Percentiles rank a stretch among this genome's conserved stretches.
phyloP scores from a whole-genome alignment of 1,284 basidiomycete species.

The Cryptococcus neoformans region DNA sequence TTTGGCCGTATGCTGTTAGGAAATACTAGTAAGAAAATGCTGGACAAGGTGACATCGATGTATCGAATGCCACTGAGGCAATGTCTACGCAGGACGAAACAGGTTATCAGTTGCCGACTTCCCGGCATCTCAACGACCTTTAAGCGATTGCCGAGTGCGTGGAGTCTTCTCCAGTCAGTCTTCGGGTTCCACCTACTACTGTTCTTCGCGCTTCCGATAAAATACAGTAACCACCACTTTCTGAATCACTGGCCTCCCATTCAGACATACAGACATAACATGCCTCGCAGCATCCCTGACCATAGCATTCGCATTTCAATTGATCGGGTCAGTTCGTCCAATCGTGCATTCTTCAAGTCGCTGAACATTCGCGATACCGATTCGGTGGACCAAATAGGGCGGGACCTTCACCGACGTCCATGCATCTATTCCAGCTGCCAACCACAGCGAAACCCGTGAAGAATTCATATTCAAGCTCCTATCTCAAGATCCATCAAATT shows the following conservation, averaged over 20 bases:
- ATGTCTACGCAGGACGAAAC: no score
- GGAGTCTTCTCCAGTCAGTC: no score
- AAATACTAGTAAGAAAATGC: no score
- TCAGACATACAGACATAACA: no score
- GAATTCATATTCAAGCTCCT: conserved; percentile 58
- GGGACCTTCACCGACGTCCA: conserved; percentile 49
- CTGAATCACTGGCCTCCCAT: no score
- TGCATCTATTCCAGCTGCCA: conserved; percentile 16
- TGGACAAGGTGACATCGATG: no score
- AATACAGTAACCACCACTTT: no score
- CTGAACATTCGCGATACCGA: neutral
- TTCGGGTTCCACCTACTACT: no score
- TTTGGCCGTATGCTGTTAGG: no score
- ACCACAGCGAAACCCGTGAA: conserved; percentile 9
- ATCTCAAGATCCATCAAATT: conserved; percentile 82
- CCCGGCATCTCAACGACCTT: neutral
- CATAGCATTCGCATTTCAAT: conserved; percentile 45
- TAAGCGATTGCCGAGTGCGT: neutral
- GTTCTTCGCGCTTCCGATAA: no score
- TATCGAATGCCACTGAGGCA: no score
- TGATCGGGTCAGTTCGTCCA: conserved; percentile 22
- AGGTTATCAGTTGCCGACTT: conserved; percentile 1
- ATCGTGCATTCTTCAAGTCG: no score
- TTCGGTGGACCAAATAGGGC: conserved; percentile 13
- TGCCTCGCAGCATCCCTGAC: conserved; percentile 30